Percentiles rank a stretch among this genome's conserved stretches.
These are phyloP conservation scores for Glycyrrhiza uralensis DNA, from an alignment of 306 rosid species.

Conservation along the genomic window DNA sequence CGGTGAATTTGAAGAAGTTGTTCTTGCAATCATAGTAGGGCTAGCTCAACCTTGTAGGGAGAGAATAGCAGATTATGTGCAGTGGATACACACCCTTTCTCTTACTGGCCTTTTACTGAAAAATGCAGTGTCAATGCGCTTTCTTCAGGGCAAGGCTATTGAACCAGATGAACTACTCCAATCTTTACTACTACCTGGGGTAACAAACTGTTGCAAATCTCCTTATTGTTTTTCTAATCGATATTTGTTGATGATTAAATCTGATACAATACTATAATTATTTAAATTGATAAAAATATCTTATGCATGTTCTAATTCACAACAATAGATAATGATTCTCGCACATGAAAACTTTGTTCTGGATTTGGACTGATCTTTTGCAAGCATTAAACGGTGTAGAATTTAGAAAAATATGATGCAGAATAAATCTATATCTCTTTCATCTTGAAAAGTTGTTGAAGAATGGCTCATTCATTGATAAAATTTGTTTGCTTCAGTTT, in stretches of 20 bases:
- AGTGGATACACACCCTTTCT: conserved; percentile 90
- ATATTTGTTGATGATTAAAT: background rate
- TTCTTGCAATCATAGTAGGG: conserved; percentile 64
- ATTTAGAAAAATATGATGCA: background rate
- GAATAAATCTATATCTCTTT: conserved; percentile 2
- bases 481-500: background rate
- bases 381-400: background rate
- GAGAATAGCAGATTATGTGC: conserved; percentile 78
- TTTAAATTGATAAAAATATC: background rate
- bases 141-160: conserved; percentile 57
- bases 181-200: conserved; percentile 89
- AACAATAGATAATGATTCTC: background rate
- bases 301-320: background rate
- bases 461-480: background rate
- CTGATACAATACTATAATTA: background rate
- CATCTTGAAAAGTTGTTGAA: background rate
- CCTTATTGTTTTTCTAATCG: background rate
- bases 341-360: background rate
- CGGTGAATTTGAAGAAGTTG: conserved; percentile 86
- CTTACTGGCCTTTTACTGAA: conserved; percentile 77
- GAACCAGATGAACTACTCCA: conserved; percentile 67
- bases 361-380: background rate
- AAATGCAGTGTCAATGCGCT: conserved; percentile 59
- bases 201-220: conserved; percentile 27
- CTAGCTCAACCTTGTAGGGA: conserved; percentile 91